Percentiles rank a stretch among this genome's conserved stretches.
These are phyloP conservation scores for Gardenia jasminoides DNA, from an alignment of 257 asterid species.

Conservation along the genomic window DNA sequence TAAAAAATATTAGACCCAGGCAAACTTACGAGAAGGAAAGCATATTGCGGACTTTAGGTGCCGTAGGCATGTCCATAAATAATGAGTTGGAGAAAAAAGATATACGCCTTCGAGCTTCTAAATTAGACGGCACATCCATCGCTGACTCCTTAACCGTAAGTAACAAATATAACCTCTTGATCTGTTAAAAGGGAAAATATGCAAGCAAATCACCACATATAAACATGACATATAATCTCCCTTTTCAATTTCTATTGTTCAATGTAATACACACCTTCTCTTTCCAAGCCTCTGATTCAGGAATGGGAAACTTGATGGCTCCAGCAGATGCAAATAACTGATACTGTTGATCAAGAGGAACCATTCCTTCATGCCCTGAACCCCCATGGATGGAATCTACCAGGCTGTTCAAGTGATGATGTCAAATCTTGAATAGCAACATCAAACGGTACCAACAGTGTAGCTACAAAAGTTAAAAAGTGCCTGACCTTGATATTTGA, in stretches of 20 bases:
- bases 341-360: conserved; percentile 85
- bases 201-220: conserved; percentile 1
- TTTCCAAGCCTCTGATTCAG: conserved; percentile 97
- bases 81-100: conserved; percentile 95
- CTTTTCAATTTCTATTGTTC: not conserved
- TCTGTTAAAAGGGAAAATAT: conserved; percentile 46
- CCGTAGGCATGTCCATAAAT: conserved; percentile 98
- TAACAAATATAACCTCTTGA: conserved; percentile 86
- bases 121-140: conserved; percentile 96
- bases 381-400: conserved; percentile 85
- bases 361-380: conserved; percentile 79
- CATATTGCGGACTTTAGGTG: conserved; percentile 99
- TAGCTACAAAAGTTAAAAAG: not conserved
- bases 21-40: conserved; percentile 93
- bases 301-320: conserved; percentile 85
- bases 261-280: conserved; percentile 71
- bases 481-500: conserved; percentile 61
- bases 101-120: conserved; percentile 98
- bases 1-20: conserved; percentile 1
- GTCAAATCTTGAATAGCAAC: conserved; percentile 17
- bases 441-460: not conserved
- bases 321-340: conserved; percentile 99
- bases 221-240: not conserved
- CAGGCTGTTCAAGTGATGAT: conserved; percentile 50
- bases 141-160: conserved; percentile 99